These are phyloP conservation scores for Melocanna baccifera DNA, from an alignment of 176 grass and related monocot genomes.

Conservation along the genomic window DNA sequence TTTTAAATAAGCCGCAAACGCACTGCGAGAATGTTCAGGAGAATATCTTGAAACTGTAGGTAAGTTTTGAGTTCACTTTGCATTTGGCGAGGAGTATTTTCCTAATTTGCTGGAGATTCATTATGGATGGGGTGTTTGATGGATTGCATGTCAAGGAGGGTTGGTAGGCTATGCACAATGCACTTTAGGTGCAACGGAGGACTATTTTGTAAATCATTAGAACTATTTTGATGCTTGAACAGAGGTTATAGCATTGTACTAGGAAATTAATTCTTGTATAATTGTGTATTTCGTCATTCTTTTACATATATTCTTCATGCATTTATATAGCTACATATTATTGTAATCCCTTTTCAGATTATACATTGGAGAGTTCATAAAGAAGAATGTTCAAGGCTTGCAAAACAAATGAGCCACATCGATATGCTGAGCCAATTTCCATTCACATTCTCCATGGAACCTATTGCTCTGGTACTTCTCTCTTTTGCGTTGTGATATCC, in stretches of 20 bases:
- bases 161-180: neutral
- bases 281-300: neutral
- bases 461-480: conserved; percentile 32
- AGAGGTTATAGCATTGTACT: neutral
- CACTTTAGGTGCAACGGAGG: neutral
- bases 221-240: neutral
- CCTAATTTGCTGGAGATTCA: neutral
- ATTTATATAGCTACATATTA: neutral
- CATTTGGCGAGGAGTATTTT: neutral
- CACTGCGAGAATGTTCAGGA: neutral
- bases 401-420: conserved; percentile 59
- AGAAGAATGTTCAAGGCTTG: conserved; percentile 84
- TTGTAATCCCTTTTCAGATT: conserved; percentile 43
- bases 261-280: neutral
- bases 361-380: conserved; percentile 78
- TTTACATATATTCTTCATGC: conserved; percentile 12
- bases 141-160: neutral
- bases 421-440: conserved; percentile 65
- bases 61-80: neutral
- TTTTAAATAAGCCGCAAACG: neutral
- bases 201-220: neutral
- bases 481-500: neutral
- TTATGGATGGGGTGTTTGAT: neutral
- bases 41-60: neutral
- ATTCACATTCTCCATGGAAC: conserved; percentile 63